Evolutionary conservation across 2,329 filamentous ascomycete species (phyloP).

Genomic region (Aspergillus chevalieri): DNA sequence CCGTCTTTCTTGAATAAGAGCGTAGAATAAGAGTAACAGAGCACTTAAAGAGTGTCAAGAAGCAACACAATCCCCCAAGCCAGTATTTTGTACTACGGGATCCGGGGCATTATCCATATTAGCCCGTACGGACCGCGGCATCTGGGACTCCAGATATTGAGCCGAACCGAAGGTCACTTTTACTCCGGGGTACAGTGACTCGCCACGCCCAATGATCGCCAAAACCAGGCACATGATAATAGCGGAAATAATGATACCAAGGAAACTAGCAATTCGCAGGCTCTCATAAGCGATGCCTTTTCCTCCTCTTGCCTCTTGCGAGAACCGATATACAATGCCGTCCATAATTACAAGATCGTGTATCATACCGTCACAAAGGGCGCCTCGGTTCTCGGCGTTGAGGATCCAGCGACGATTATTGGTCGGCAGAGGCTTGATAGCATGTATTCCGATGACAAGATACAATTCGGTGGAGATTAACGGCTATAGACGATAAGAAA

Average conservation of each 20-base stretch:
- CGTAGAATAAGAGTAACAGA: neutral
- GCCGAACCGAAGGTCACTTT: neutral
- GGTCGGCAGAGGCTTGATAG: neutral
- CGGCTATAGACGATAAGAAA: too few relatives aligned
- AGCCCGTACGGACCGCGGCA: neutral
- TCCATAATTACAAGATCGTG: conserved; percentile 5
- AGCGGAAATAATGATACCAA: neutral
- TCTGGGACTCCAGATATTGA: neutral
- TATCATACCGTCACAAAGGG: conserved; percentile 23
- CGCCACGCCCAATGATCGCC: too few relatives aligned
- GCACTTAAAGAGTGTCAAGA: neutral
- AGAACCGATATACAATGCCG: conserved; percentile 23
- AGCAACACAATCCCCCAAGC: neutral
- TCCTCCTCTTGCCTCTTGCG: neutral
- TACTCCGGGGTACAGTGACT: too few relatives aligned
- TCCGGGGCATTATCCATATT: too few relatives aligned
- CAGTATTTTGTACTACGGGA: neutral
- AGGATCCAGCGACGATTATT: neutral
- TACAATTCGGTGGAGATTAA: too few relatives aligned
- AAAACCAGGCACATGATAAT: neutral
- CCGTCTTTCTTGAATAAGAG: neutral
- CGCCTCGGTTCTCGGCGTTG: conserved; percentile 15
- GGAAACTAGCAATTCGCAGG: neutral
- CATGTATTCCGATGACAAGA: neutral
- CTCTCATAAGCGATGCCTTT: too few relatives aligned